Conservation (phyloP, 1,139 yeast species). For the Candida gigantensis region DNA sequence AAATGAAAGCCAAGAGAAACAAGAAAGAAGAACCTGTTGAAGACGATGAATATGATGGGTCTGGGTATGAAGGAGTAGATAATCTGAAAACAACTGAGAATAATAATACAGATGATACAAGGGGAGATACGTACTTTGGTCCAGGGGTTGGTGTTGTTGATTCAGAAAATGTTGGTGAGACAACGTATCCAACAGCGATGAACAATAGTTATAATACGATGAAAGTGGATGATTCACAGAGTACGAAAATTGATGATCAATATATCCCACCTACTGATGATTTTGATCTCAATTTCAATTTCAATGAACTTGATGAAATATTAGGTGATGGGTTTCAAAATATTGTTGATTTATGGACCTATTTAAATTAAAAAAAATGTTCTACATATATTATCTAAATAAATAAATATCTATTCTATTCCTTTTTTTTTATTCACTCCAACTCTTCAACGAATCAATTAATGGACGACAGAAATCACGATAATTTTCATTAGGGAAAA, state of each 20-base stretch:
- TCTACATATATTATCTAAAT: background rate
- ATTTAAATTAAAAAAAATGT: slow-evolving; percentile 1
- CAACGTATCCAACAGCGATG: no score
- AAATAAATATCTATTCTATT: background rate
- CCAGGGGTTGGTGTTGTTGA: background rate
- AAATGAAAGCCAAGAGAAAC: slow-evolving; percentile 52
- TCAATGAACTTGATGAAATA: slow-evolving; percentile 1
- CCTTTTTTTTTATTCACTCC: slow-evolving; percentile 9
- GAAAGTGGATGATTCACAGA: no score
- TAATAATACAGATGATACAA: background rate
- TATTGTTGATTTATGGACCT: slow-evolving; percentile 5
- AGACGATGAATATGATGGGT: slow-evolving; percentile 15
- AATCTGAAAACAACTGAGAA: background rate
- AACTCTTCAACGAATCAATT: slow-evolving; percentile 14
- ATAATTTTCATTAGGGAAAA: slow-evolving; percentile 2
- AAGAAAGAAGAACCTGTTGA: slow-evolving; percentile 8
- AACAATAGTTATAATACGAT: no score
- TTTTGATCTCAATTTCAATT: slow-evolving; percentile 3
- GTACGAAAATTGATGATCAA: no score
- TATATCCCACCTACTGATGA: background rate
- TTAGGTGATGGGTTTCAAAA: slow-evolving; percentile 6
- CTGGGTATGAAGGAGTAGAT: no score
- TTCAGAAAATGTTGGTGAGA: no score
- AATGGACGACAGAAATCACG: slow-evolving; percentile 9
- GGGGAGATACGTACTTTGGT: background rate